These are phyloP conservation scores for Cylindrodendrum hubeiense DNA, from an alignment of 2,329 filamentous ascomycete genomes.

Conservation along the genomic window DNA sequence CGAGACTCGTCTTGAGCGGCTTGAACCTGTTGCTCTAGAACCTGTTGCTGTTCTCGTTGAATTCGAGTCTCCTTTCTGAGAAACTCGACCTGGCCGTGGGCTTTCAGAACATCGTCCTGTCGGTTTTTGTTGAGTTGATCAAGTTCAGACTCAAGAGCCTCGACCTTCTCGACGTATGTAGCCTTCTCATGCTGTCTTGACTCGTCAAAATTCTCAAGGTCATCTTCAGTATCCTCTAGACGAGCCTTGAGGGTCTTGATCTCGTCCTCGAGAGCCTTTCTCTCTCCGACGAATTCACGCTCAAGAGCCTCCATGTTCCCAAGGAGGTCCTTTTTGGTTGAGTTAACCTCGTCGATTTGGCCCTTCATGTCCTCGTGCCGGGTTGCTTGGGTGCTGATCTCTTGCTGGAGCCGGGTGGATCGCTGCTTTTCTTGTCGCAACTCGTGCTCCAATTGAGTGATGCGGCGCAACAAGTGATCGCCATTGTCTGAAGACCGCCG, in stretches of 20 bases:
- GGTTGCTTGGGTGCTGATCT: constrained; percentile 69
- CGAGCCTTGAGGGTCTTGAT: constrained; percentile 80
- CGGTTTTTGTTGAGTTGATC: constrained; percentile 71
- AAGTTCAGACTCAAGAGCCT: constrained; percentile 77
- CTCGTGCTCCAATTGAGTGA: constrained; percentile 81
- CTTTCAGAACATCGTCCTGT: constrained; percentile 68
- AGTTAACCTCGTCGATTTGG: constrained; percentile 86
- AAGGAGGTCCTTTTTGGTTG: constrained; percentile 93
- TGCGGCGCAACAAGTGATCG: constrained; percentile 61
- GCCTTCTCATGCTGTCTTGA: constrained; percentile 86
- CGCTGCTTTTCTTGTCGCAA: constrained; percentile 79
- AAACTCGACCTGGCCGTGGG: constrained; percentile 72
- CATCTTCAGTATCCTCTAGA: constrained; percentile 91
- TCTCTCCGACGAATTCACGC: constrained; percentile 86
- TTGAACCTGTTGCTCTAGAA: constrained; percentile 69
- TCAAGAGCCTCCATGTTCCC: constrained; percentile 95
- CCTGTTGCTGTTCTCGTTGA: constrained; percentile 70
- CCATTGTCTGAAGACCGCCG: constrained; percentile 60
- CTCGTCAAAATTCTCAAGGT: constrained; percentile 86
- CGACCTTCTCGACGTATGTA: constrained; percentile 75
- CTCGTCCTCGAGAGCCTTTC: constrained; percentile 85
- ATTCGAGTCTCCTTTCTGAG: constrained; percentile 70
- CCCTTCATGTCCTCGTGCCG: constrained; percentile 73
- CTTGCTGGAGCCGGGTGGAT: constrained; percentile 75
- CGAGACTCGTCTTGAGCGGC: constrained; percentile 66